These are phyloP conservation scores for Elongisporangium prolatum DNA, from an alignment of 352 stramenopile genomes.

Conservation along the genomic window DNA sequence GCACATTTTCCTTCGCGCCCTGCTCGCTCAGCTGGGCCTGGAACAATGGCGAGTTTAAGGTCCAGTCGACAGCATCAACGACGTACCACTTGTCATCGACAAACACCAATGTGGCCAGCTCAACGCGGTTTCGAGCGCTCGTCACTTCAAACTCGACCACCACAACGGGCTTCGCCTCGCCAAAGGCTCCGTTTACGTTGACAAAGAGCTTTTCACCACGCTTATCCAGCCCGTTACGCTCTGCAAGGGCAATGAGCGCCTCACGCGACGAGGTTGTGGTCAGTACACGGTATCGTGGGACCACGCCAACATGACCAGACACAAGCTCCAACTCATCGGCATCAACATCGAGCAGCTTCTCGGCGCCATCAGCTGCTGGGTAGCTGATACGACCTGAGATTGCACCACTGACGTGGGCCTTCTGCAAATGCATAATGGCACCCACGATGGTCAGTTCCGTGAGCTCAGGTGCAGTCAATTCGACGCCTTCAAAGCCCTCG, in stretches of 20 bases:
- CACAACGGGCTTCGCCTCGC: conserved; percentile 29
- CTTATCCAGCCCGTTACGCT: conserved; percentile 32
- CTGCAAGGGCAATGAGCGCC: conserved; percentile 39
- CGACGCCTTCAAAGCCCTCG: conserved; percentile 89
- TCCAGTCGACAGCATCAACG: conserved; percentile 51
- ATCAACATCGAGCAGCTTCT: conserved; percentile 3
- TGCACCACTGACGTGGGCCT: conserved; percentile 21
- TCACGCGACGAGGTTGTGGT: conserved; percentile 25
- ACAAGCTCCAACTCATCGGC: too few relatives aligned
- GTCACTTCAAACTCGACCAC: conserved; percentile 48
- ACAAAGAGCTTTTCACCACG: conserved; percentile 43
- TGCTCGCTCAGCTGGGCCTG: conserved; percentile 35
- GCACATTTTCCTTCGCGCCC: conserved; percentile 12
- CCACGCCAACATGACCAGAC: too few relatives aligned
- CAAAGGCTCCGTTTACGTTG: conserved; percentile 55
- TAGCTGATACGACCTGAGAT: conserved; percentile 4
- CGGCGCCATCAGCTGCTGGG: conserved; percentile 16
- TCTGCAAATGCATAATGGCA: conserved; percentile 70
- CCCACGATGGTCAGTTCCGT: conserved; percentile 73
- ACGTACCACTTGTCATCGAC: conserved; percentile 47
- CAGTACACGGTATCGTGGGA: conserved; percentile 1
- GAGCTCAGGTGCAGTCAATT: conserved; percentile 51
- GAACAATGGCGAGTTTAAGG: conserved; percentile 55
- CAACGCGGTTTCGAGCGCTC: conserved; percentile 24
- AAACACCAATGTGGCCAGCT: conserved; percentile 27